Conservation (phyloP, 192 early-diverging fungal species). For the Umbelopsis isabellina region DNA sequence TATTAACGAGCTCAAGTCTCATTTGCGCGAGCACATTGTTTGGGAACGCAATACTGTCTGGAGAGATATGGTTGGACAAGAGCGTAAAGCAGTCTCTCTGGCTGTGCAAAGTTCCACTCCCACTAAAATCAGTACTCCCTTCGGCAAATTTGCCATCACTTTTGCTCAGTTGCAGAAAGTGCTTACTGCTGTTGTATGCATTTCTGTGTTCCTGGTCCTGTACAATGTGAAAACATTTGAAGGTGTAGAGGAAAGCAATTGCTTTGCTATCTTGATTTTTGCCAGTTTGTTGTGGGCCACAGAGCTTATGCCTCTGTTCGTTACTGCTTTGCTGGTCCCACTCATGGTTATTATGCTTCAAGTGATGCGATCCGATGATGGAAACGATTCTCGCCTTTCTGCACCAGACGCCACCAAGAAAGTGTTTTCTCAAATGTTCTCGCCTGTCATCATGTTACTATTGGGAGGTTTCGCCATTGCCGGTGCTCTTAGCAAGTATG, state of each 20-base stretch:
- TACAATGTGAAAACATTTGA: constrained; percentile 68
- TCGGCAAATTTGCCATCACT: constrained; percentile 50
- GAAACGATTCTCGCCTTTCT: constrained; percentile 55
- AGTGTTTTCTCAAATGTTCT: constrained; percentile 94
- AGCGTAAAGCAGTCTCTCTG: constrained; percentile 77
- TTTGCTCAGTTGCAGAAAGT: constrained; percentile 46
- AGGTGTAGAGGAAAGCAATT: constrained; percentile 78
- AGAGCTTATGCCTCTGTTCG: constrained; percentile 92
- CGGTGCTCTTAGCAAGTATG: constrained; percentile 92
- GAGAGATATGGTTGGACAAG: constrained; percentile 94
- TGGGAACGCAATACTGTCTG: constrained; percentile 98
- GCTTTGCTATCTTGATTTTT: constrained; percentile 91
- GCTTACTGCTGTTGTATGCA: constrained; percentile 50
- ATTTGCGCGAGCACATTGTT: constrained; percentile 88
- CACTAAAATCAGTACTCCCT: constrained; percentile 47
- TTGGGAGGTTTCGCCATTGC: constrained; percentile 95
- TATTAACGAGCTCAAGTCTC: constrained; percentile 71
- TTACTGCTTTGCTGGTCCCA: constrained; percentile 88
- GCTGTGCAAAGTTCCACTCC: constrained; percentile 50
- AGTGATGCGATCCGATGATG: constrained; percentile 76
- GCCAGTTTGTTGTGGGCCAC: constrained; percentile 92
- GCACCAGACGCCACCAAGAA: constrained; percentile 80
- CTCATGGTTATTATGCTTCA: constrained; percentile 81
- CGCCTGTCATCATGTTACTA: constrained; percentile 93
- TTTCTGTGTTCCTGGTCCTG: constrained; percentile 62